phyloP scores from a whole-genome alignment of 148 eudicot species.

The Fagopyrum homotropicum region DNA sequence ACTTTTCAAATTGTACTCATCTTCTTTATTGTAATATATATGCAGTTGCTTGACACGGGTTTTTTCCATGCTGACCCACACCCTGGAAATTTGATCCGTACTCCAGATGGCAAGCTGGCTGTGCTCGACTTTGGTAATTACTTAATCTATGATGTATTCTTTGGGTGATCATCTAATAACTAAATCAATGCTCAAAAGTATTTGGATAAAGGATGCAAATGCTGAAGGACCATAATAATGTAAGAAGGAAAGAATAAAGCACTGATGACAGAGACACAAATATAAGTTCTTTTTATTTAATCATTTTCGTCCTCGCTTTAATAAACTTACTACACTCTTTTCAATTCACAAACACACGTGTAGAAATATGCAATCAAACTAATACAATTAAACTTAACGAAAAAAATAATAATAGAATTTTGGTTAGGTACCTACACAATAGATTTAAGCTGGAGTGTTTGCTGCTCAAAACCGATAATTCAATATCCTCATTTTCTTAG shows the following conservation, averaged over 20 bases:
- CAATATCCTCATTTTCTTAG: background rate
- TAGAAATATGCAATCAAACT: background rate
- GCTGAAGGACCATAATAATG: background rate
- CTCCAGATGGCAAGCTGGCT: slow-evolving; percentile 93
- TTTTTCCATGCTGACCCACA: slow-evolving; percentile 99
- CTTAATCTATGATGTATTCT: background rate
- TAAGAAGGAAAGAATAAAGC: background rate
- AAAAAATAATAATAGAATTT: background rate
- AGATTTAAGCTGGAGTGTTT: background rate
- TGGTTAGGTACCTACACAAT: background rate
- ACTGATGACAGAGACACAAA: background rate
- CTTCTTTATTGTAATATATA: slow-evolving; percentile 13
- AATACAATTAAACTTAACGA: background rate
- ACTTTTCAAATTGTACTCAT: slow-evolving; percentile 12
- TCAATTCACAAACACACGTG: background rate
- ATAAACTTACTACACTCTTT: background rate
- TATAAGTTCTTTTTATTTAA: background rate
- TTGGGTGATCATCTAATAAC: background rate
- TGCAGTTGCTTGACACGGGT: slow-evolving; percentile 96
- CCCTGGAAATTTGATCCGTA: slow-evolving; percentile 96
- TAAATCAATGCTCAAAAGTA: background rate
- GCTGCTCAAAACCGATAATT: background rate
- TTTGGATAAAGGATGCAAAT: background rate
- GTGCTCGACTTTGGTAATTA: slow-evolving; percentile 90
- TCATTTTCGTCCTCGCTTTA: background rate